Evolutionary conservation across 441 rosid species (phyloP), one percentile per base, ranked within the genome.

Genomic region (Jatropha multifida): DNA sequence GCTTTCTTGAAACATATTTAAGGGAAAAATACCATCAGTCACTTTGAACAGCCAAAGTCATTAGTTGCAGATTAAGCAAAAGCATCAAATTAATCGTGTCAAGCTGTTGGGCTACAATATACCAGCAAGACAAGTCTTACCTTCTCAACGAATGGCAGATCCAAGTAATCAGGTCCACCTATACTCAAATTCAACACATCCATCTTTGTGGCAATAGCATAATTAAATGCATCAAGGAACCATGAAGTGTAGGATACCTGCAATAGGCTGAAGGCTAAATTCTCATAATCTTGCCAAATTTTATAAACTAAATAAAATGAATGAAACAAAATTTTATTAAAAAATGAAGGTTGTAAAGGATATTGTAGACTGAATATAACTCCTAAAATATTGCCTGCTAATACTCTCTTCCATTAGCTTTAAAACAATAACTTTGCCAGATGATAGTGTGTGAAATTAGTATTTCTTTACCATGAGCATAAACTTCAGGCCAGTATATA

Each of bases 191-290:
- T 96, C 59, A 96, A 87, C 77, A 96, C 99, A 83, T 96, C 99
- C 92, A 96, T 91, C 73, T 91, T 64, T 72, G 89, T 90, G 52
- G 99, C 98, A 65, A 94, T 96, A 75, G 99, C 99, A 84, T 96
- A 96, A 80, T 96, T 96, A 82, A 96, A 96, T 61, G 99, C 97
- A 78, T 96, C 99, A 83, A 96, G 99, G 82, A 94, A 94, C 99
- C 99, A 96, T 56, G 98, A 96, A 26, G 98, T 94, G 82, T 94
- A 96, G 48, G 99, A 96, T 85, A 96, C 97, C 99, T 96, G 97
- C 96, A 96, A 83, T 83, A 85, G 86, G 97, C 99, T 96, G 96
- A 90, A 92, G 78, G 88, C 81, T 82, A 85, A 89, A 80, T 88
- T 90, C 85, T 94, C 94, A 92, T 86, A 90, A 88, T 86, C 86